Percentiles rank a stretch among this genome's conserved stretches.
phyloP scores from a whole-genome alignment of 352 stramenopile species.

The Globisporangium yorkense region DNA sequence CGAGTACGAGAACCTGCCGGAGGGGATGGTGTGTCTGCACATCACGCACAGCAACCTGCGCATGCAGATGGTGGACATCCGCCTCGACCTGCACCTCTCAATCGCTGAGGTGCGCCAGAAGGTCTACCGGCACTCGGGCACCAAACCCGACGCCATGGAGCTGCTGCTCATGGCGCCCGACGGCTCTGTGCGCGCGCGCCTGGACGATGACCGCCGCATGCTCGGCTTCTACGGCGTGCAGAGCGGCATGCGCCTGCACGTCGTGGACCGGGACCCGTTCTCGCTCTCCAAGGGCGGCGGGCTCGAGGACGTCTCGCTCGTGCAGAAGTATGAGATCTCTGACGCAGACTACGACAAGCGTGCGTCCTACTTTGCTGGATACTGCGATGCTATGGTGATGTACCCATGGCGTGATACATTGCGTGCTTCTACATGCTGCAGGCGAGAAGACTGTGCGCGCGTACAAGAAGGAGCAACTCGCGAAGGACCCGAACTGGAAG shows the following conservation, averaged over 20 bases:
- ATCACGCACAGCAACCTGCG: constrained; percentile 98
- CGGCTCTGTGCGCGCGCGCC: constrained; percentile 30
- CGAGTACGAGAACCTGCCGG: constrained; percentile 82
- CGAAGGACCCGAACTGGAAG: constrained; percentile 95
- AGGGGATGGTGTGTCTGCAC: constrained; percentile 91
- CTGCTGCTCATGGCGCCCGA: constrained; percentile 56
- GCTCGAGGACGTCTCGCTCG: constrained; percentile 94
- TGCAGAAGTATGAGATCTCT: constrained; percentile 98
- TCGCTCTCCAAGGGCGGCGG: constrained; percentile 92
- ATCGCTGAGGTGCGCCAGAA: constrained; percentile 88
- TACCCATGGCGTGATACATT: background rate
- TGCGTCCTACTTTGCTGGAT: constrained; percentile 18
- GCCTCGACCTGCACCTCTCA: constrained; percentile 91
- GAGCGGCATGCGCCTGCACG: constrained; percentile 93
- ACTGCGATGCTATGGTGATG: too few species aligned
- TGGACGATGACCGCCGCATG: constrained; percentile 79
- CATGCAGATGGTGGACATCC: constrained; percentile 96
- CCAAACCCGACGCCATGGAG: constrained; percentile 88
- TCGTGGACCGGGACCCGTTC: constrained; percentile 96
- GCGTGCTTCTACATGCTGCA: constrained; percentile 13
- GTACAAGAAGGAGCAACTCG: constrained; percentile 94
- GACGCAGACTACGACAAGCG: constrained; percentile 99
- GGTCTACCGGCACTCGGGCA: constrained; percentile 95
- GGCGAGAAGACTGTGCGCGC: constrained; percentile 95
- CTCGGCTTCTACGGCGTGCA: constrained; percentile 90